A percentile compares a stretch with the other conserved stretches of the same genome.
Conservation (phyloP, 106 monocot genomes). For the Allium cepa region DNA sequence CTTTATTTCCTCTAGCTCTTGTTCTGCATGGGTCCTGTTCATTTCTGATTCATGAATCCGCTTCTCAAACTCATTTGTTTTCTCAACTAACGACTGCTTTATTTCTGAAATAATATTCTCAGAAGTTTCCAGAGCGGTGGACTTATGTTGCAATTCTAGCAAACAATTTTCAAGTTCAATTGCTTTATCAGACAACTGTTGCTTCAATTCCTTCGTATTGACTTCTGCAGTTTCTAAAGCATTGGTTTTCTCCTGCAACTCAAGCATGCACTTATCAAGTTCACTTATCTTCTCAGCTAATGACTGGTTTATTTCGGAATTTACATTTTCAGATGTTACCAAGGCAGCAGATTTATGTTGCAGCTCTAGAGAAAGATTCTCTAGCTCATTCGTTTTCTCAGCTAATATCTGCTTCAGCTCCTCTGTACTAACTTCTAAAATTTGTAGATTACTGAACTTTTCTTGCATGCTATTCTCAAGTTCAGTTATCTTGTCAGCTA, state of each 20-base stretch:
- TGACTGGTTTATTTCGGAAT: slow-evolving; percentile 31
- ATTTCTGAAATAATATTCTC: slow-evolving; percentile 31
- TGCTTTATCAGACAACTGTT: slow-evolving; percentile 39
- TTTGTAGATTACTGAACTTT: slow-evolving; percentile 46
- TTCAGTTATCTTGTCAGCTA: slow-evolving; percentile 51
- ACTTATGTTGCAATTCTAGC: slow-evolving; percentile 55
- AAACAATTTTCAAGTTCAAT: slow-evolving; percentile 45
- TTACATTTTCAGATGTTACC: slow-evolving; percentile 20
- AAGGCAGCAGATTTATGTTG: slow-evolving; percentile 47
- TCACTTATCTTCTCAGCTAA: slow-evolving; percentile 43
- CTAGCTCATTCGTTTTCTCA: slow-evolving; percentile 49
- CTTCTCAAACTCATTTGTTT: slow-evolving; percentile 43
- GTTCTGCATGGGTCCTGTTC: slow-evolving; percentile 19
- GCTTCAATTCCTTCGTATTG: slow-evolving; percentile 32
- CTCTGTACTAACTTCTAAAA: slow-evolving; percentile 24
- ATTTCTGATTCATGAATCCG: slow-evolving; percentile 34
- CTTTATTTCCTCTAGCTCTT: slow-evolving; percentile 53
- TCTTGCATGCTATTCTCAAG: slow-evolving; percentile 63
- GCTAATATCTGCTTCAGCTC: slow-evolving; percentile 39
- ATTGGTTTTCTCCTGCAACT: slow-evolving; percentile 49
- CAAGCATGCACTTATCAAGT: slow-evolving; percentile 47
- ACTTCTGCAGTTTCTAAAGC: slow-evolving; percentile 27
- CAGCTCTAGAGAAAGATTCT: slow-evolving; percentile 36
- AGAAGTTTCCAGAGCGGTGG: slow-evolving; percentile 25
- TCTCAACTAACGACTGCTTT: slow-evolving; percentile 21